These are phyloP conservation scores for Gyrodon lividus DNA, from an alignment of 768 basidiomycete species.

Conservation along the genomic window DNA sequence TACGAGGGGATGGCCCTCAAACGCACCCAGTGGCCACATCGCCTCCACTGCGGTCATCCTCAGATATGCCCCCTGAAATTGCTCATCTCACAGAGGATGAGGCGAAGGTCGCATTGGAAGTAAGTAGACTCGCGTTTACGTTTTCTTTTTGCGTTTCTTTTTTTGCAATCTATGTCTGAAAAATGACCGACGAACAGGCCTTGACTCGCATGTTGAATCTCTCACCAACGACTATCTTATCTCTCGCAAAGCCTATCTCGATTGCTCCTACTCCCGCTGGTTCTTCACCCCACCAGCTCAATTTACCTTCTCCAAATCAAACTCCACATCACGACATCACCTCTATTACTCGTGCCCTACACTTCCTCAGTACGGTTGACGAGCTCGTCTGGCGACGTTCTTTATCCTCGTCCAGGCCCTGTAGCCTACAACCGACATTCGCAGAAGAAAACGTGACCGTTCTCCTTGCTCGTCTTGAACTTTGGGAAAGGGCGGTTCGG, in stretches of 20 bases:
- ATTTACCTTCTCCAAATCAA: neutral
- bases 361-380: slow-evolving; percentile 26
- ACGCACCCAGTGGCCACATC: neutral
- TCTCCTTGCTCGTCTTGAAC: slow-evolving; percentile 23
- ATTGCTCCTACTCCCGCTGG: neutral
- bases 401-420: slow-evolving; percentile 7
- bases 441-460: slow-evolving; percentile 26
- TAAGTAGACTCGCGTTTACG: slow-evolving; percentile 8
- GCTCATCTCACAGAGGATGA: slow-evolving; percentile 21
- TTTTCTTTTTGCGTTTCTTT: neutral
- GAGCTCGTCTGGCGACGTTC: slow-evolving; percentile 30
- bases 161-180: neutral
- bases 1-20: neutral
- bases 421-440: slow-evolving; percentile 13
- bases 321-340: slow-evolving; percentile 14
- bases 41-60: neutral
- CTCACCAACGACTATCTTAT: neutral
- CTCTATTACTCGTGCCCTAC: slow-evolving; percentile 23
- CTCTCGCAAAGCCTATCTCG: neutral
- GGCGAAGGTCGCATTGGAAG: slow-evolving; percentile 20
- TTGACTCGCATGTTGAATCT: slow-evolving; percentile 16
- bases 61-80: slow-evolving; percentile 14
- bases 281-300: neutral
- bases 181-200: slow-evolving; percentile 2
- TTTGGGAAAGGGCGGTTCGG: slow-evolving; percentile 31